phyloP scores from a whole-genome alignment of 495 filamentous ascomycete genomes.

The Oidiodendron maius region DNA sequence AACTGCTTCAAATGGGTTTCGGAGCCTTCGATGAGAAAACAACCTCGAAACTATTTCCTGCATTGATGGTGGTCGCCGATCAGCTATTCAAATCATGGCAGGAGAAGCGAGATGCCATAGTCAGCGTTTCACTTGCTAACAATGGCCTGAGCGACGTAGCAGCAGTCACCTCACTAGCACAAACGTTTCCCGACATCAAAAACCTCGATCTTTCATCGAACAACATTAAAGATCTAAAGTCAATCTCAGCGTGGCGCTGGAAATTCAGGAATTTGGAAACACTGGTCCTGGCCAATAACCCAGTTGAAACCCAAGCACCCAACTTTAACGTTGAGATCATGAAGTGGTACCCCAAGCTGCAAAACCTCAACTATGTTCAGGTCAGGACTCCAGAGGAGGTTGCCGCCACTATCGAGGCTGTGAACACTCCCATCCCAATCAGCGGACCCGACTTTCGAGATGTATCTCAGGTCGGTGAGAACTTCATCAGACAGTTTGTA shows the following conservation, averaged over 20 bases:
- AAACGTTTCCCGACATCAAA: conserved; percentile 73
- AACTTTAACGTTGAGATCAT: conserved; percentile 66
- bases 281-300: conserved; percentile 70
- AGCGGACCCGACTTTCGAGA: conserved; percentile 68
- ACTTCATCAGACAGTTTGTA: conserved; percentile 72
- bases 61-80: conserved; percentile 76
- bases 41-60: conserved; percentile 83
- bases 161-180: conserved; percentile 64
- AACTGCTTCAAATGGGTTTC: conserved; percentile 63
- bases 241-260: conserved; percentile 62
- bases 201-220: conserved; percentile 83
- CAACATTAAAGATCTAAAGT: conserved; percentile 51
- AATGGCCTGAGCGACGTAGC: conserved; percentile 67
- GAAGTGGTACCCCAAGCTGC: conserved; percentile 74
- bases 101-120: conserved; percentile 64
- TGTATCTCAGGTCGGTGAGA: conserved; percentile 63
- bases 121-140: conserved; percentile 68
- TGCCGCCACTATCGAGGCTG: conserved; percentile 32
- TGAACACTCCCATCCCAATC: conserved; percentile 61
- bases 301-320: conserved; percentile 50
- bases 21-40: conserved; percentile 55
- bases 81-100: conserved; percentile 58
- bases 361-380: conserved; percentile 62
- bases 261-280: conserved; percentile 74
- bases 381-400: conserved; percentile 66